Base-by-base conservation (phyloP, 345 rosid species). In the Ceriops zippeliana region DNA sequence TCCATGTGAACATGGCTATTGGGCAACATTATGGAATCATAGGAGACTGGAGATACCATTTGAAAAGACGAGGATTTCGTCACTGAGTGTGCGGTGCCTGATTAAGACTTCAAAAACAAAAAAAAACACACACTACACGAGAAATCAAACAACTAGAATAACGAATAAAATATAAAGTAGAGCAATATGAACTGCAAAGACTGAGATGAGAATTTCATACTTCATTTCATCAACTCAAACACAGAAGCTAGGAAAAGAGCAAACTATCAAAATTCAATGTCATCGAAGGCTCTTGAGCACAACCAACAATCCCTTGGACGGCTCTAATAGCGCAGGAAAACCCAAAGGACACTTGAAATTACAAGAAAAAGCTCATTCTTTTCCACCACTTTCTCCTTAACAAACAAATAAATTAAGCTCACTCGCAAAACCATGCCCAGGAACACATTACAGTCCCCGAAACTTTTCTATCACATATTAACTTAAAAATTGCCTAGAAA, bases 291-390 rank as follows among this genome's bases (percentile, higher is more conserved):
- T 9, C 37, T 62, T 54, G 63, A 22, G 57, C 57, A 5, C 35
- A 11, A 13, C 28, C 10, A 9, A 68, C 57, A 63, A 65, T 47
- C 63, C 81, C 78, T 73, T 59, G 89, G 90, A 84, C 83, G 85
- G 91, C 96, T 85, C 85, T 63, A 61, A 66, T 59, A 82, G 91
- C 95, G 67, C 91, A 74, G 46, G 61, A 84, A 89, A 85, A 87
- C 82, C 89, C 87, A 78, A 78, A 78, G 78, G 77, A 71, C 9
- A 60, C 49, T 38, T 9, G 7, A 22, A 24, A 42, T 42, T 1
- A 22, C 1, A 27, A 49, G 42, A 70, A 65, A 6, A 5, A 42
- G 69, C 63, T 77, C 73, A 70, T 35, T 68, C 78, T 52, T 46
- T 35, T 15, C 56, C 51, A 58, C 1, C 68, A 42, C 46, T 52